Percentiles rank a stretch among this genome's conserved stretches.
These are phyloP conservation scores for Aphanoascus verrucosus DNA, from an alignment of 2,329 filamentous ascomycete genomes.

Conservation along the genomic window DNA sequence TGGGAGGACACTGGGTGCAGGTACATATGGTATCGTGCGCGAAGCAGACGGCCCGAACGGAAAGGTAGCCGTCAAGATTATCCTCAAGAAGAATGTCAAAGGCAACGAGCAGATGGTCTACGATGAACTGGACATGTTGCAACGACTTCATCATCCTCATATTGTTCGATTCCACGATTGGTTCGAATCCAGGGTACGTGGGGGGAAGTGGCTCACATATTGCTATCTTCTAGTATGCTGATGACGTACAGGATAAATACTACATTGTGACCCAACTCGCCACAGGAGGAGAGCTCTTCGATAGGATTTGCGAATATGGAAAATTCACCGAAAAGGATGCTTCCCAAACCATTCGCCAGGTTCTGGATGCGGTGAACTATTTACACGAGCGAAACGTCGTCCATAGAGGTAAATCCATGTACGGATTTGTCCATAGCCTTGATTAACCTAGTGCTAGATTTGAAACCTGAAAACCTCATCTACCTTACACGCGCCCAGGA, in stretches of 20 bases:
- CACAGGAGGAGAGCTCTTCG: conserved; percentile 91
- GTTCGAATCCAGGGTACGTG: conserved; percentile 87
- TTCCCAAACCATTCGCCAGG: conserved; percentile 87
- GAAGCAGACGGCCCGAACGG: conserved; percentile 78
- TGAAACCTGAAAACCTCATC: conserved; percentile 95
- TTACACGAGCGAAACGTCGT: conserved; percentile 91
- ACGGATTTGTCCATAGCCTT: conserved; percentile 5
- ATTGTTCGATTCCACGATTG: conserved; percentile 97
- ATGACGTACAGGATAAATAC: conserved; percentile 71
- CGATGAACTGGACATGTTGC: conserved; percentile 89
- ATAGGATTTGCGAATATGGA: conserved; percentile 94
- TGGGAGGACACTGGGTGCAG: conserved; percentile 84
- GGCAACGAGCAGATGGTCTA: conserved; percentile 98
- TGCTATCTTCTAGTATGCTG: conserved; percentile 8
- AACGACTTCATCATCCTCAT: conserved; percentile 80
- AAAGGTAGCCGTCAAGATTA: conserved; percentile 96
- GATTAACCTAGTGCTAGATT: conserved; percentile 47
- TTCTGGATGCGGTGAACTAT: conserved; percentile 86
- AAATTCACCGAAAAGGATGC: conserved; percentile 98
- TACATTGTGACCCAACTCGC: conserved; percentile 97
- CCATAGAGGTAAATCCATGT: conserved; percentile 59
- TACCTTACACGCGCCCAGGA: conserved; percentile 69
- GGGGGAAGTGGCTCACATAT: background rate
- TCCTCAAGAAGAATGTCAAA: conserved; percentile 97
- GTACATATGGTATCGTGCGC: conserved; percentile 95